Base-by-base conservation (phyloP, 495 filamentous ascomycete species). In the Aspergillus egyptiacus region DNA sequence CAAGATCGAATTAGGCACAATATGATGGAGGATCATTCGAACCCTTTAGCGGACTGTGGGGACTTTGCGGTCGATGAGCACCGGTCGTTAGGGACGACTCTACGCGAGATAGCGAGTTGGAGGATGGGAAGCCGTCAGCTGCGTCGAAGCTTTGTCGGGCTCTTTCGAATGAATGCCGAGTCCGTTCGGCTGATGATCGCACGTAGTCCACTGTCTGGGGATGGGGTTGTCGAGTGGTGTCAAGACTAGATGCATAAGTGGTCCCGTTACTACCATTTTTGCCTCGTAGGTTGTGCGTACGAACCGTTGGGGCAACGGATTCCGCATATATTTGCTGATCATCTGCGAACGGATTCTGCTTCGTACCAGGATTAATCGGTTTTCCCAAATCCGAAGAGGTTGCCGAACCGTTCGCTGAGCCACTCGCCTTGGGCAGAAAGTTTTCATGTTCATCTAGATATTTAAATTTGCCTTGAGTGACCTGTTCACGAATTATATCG, bases 191-290 rank as follows among this genome's bases (percentile, higher is more conserved):
- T 5, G 85, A 88, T 22, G 85, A 84, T 41, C 89, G 69, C 27
- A 84, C 77, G 66, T 86, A 76, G 66, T 86, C 75, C 60, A 90
- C 71, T 36, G 83, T 76, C 54, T 79, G 75, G 10, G 62, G 61
- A 22, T 60, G 63, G 6, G 63, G 58, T 46, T 64, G 51, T 53
- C 75, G 69, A 48, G 72, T 60, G 41, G 62, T 60, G 54, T 67
- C 81, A 46, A 74, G 65, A 54, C 78, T 81, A 32, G 81, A 77
- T 10, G 89, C 95, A 60, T 93, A 95, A 47, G 90, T 91, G 11
- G 91, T 96, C 23, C 90, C 90, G 66, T 95, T 89, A 67, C 89
- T 96, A 46, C 89, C 89, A 56, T 89, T 95, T 55, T 93, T 87
- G 58, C 86, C 91, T 47, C 83, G 85, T 46, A 84, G 78, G 56